A percentile compares a stretch with the other conserved stretches of the same genome.
Conservation (phyloP, 2,329 filamentous ascomycete genomes). For the Epichloe amarillans region DNA sequence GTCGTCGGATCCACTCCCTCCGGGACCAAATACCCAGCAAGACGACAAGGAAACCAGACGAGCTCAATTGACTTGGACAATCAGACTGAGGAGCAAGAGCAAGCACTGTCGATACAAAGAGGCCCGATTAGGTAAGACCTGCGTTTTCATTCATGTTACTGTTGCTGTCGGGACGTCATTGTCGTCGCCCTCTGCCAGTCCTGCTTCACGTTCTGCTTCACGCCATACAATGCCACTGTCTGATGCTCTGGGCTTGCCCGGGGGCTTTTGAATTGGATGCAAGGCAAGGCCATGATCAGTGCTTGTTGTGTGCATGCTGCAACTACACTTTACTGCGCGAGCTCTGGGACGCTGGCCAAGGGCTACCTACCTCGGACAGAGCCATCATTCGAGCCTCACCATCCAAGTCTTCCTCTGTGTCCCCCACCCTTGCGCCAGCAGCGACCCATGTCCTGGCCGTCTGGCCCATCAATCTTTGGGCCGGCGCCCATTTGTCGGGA, state of each 20-base stretch:
- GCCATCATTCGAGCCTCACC: not conserved
- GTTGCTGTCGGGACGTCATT: not conserved
- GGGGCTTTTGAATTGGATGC: not conserved
- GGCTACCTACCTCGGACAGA: not conserved
- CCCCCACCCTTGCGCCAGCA: constrained; percentile 2
- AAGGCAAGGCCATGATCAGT: not conserved
- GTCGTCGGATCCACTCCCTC: constrained; percentile 1
- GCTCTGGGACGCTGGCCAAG: not conserved
- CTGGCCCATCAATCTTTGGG: not conserved
- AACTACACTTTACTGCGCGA: not conserved
- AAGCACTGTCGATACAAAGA: not conserved
- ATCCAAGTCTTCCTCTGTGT: not conserved
- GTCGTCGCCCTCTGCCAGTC: not conserved
- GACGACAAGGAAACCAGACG: not conserved
- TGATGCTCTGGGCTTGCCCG: not conserved
- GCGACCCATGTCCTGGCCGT: not conserved
- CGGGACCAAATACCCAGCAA: not conserved
- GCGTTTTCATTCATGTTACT: not conserved
- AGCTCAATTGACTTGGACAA: not conserved
- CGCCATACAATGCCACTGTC: not conserved
- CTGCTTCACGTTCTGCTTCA: too few species aligned
- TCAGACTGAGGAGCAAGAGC: not conserved
- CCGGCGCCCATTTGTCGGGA: constrained; percentile 5
- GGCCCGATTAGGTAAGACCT: not conserved
- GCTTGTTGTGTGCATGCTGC: constrained; percentile 2